phyloP scores from a whole-genome alignment of 441 rosid species.

The Populus hybrid region DNA sequence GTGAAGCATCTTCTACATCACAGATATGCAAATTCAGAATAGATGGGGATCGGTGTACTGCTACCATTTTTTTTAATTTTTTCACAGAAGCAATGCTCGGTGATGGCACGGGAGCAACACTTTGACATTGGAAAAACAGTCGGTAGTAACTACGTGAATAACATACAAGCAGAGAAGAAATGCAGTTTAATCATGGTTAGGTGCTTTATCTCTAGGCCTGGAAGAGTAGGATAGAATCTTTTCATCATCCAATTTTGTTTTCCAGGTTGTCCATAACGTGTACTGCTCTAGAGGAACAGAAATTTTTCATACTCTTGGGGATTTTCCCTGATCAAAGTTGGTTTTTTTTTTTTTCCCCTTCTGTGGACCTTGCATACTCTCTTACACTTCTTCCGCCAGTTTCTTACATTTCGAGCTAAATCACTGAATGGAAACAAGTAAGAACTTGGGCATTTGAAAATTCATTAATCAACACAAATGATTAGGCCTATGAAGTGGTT shows the following conservation, averaged over 20 bases:
- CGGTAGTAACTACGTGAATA: constrained; percentile 7
- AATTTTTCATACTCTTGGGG: constrained; percentile 15
- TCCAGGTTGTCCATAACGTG: neutral
- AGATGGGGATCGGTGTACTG: neutral
- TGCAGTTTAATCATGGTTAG: constrained; percentile 7
- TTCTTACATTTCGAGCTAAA: neutral
- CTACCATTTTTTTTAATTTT: neutral
- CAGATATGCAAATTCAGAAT: constrained; percentile 31
- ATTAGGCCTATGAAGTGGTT: no score
- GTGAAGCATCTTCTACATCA: constrained; percentile 69
- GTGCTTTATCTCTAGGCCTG: neutral
- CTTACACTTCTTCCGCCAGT: neutral
- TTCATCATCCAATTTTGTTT: constrained; percentile 8
- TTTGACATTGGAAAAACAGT: constrained; percentile 6
- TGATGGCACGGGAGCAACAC: constrained; percentile 19
- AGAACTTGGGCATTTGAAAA: no score
- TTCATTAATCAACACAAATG: no score
- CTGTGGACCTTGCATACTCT: constrained; percentile 20
- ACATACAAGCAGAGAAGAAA: constrained; percentile 8
- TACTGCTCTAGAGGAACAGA: constrained; percentile 24
- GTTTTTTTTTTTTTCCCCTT: neutral
- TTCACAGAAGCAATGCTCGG: constrained; percentile 3
- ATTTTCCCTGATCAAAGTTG: neutral
- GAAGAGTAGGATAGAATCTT: neutral
- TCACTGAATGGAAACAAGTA: neutral